Evolutionary conservation across 108 stramenopile genomes (phyloP).

Genomic region (Epithemia pelagica): DNA sequence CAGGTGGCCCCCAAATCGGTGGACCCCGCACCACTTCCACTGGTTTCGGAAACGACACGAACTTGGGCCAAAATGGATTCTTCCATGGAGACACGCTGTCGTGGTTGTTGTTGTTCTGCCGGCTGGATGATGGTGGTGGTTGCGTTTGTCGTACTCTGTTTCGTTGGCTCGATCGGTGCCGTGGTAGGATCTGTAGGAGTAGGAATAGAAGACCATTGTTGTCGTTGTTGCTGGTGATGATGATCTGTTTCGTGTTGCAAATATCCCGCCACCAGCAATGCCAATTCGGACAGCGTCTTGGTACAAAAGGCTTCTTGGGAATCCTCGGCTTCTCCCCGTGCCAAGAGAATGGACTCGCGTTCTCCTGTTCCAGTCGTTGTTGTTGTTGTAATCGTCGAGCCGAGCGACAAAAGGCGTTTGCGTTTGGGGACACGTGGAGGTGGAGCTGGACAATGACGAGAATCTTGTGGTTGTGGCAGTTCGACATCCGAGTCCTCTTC

Average conservation of each 20-base stretch:
- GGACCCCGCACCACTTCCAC: slow-evolving; percentile 18
- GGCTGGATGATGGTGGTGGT: slow-evolving; percentile 1
- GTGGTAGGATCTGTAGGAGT: neutral
- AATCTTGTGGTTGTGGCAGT: neutral
- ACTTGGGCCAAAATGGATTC: slow-evolving; percentile 27
- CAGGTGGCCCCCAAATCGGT: slow-evolving; percentile 44
- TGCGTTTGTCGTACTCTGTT: neutral
- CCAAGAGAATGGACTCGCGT: slow-evolving; percentile 16
- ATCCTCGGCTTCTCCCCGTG: slow-evolving; percentile 31
- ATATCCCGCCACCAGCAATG: slow-evolving; percentile 27
- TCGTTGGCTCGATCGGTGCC: neutral
- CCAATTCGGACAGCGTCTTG: slow-evolving; percentile 38
- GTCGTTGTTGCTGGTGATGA: no score
- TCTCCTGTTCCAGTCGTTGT: slow-evolving; percentile 5
- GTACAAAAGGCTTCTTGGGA: slow-evolving; percentile 39
- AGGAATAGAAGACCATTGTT: no score
- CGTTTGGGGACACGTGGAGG: no score
- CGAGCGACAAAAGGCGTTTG: neutral
- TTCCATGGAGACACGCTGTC: slow-evolving; percentile 25
- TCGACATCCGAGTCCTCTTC: neutral
- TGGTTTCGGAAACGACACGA: neutral
- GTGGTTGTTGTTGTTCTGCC: no score
- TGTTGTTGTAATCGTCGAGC: no score
- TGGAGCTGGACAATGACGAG: neutral
- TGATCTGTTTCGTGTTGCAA: slow-evolving; percentile 11